Evolutionary conservation across 306 rosid species (phyloP), one percentile per base, ranked within the genome.

Genomic region (Rubus idaeus): DNA sequence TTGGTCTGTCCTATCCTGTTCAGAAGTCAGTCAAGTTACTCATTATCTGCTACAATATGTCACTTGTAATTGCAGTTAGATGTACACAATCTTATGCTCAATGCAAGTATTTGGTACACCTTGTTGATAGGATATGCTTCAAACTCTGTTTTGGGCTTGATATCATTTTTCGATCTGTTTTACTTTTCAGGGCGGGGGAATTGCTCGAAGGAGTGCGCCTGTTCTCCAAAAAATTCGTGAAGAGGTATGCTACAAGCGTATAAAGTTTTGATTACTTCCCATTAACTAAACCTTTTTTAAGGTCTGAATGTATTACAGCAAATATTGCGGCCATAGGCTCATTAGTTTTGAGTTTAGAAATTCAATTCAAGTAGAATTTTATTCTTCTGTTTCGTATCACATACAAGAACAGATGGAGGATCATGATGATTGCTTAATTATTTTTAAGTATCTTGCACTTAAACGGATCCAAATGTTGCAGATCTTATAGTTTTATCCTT

Each of bases 171-270:
- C 58, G 23, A 23, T 76, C 62, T 84, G 16, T 56, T 83, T 71
- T 75, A 49, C 64, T 71, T 85, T 79, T 70, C 83, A 92, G 99
- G 96, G 96, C 75, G 97, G 91, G 41, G 99, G 99, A 78, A 89
- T 92, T 79, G 90, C 98, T 21, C 86, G 98, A 86, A 89, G 98
- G 84, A 89, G 89, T 76, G 98, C 97, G 8, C 98, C 97, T 14
- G 70, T 85, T 75, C 88, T 95, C 53, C 84, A 90, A 79, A 77
- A 37, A 75, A 84, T 95, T 74, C 97, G 97, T 37, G 98, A 95
- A 92, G 98, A 95, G 82, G 98, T 95, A 88, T 21, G 88, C 56
- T 61, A 79, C 44, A 37, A 58, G 69, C 63, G n/a, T 44, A 2
- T 73, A 55, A 44, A 66, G 3, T 49, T 65, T 47, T 68, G 37